A percentile compares a stretch with the other conserved stretches of the same genome.
Evolutionary conservation across 176 grass and related monocot genomes (phyloP).

Genomic region (Oryza nivara): DNA sequence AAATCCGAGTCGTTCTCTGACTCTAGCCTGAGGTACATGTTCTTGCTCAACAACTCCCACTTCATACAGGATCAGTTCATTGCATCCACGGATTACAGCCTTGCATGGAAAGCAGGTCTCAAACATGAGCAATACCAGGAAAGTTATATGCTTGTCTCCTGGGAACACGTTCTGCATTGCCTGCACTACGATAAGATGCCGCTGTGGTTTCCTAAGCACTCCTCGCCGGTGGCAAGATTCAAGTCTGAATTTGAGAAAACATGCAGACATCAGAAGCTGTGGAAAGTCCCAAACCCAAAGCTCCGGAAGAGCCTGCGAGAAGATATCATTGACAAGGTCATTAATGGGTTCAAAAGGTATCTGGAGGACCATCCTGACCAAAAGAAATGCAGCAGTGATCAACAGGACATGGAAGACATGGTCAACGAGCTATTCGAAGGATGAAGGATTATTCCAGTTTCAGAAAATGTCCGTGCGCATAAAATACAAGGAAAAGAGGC

Average conservation of each 20-base stretch:
- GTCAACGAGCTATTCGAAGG: slow-evolving; percentile 21
- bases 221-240: background rate
- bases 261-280: background rate
- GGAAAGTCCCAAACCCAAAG: background rate
- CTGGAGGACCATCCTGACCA: background rate
- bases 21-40: too few relatives aligned
- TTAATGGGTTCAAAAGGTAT: background rate
- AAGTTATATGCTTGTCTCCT: too few relatives aligned
- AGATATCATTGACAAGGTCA: background rate
- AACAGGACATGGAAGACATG: background rate
- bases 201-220: background rate
- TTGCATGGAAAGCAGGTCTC: too few relatives aligned
- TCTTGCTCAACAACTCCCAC: too few relatives aligned
- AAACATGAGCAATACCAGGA: too few relatives aligned
- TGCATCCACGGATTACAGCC: too few relatives aligned
- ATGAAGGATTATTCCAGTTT: background rate
- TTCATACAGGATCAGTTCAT: too few relatives aligned
- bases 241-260: background rate
- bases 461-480: too few relatives aligned
- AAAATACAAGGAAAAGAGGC: too few relatives aligned
- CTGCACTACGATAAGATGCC: background rate
- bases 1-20: too few relatives aligned
- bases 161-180: background rate
- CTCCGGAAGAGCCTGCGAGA: background rate
- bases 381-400: background rate